These are phyloP conservation scores for Begonia fuchsioides DNA, from an alignment of 306 rosid genomes.

Conservation along the genomic window DNA sequence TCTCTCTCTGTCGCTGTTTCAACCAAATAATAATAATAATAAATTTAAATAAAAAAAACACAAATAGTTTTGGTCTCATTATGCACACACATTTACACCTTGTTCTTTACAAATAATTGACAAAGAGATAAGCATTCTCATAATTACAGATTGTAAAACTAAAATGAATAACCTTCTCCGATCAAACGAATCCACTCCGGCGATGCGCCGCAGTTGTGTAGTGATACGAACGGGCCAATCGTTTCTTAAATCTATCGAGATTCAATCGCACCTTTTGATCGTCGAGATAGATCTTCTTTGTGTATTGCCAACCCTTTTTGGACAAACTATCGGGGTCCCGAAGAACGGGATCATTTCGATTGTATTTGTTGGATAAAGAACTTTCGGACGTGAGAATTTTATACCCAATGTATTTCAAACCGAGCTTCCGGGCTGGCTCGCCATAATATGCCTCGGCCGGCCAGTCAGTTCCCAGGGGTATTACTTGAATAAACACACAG, in stretches of 20 bases:
- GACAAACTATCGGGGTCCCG: constrained; percentile 48
- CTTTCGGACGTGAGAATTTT: constrained; percentile 58
- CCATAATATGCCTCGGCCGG: constrained; percentile 83
- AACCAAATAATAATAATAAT: too few relatives aligned
- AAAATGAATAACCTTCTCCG: too few relatives aligned
- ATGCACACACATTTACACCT: too few relatives aligned
- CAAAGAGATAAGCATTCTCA: too few relatives aligned
- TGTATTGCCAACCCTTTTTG: constrained; percentile 71
- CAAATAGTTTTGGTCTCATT: too few relatives aligned
- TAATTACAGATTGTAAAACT: too few relatives aligned
- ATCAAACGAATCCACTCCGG: too few relatives aligned
- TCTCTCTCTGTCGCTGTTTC: too few relatives aligned
- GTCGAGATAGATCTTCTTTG: constrained; percentile 78
- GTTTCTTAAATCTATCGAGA: constrained; percentile 52
- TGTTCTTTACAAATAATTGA: too few relatives aligned
- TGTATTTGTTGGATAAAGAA: constrained; percentile 39
- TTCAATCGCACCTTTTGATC: constrained; percentile 51
- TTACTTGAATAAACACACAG: constrained; percentile 61
- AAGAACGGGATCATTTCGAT: constrained; percentile 43
- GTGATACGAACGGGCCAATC: constrained; percentile 44
- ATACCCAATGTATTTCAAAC: constrained; percentile 68
- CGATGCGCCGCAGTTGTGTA: constrained; percentile 23
- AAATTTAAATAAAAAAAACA: too few relatives aligned
- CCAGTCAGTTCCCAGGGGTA: constrained; percentile 81
- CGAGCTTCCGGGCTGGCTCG: constrained; percentile 74